phyloP scores from a whole-genome alignment of 768 basidiomycete genomes.

The Chalciporus sphaerocephalus region DNA sequence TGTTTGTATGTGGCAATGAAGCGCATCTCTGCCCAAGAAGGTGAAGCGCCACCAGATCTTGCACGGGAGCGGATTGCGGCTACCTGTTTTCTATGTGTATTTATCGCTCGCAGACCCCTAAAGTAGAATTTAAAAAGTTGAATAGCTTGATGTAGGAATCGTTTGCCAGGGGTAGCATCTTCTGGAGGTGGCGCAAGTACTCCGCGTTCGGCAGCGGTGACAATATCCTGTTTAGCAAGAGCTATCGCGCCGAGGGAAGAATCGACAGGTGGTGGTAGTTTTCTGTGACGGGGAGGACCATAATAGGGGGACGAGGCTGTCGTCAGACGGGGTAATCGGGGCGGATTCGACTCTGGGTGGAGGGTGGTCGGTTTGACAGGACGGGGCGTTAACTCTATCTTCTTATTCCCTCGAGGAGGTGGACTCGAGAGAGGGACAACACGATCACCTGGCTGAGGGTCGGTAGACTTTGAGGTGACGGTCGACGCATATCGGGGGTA shows the following conservation, averaged over 20 bases:
- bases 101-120: constrained; percentile 69
- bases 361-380: constrained; percentile 47
- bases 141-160: constrained; percentile 45
- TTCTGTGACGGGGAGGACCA: constrained; percentile 23
- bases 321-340: constrained; percentile 21
- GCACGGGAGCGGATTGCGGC: constrained; percentile 53
- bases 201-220: constrained; percentile 63
- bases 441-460: constrained; percentile 17
- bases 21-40: constrained; percentile 65
- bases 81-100: constrained; percentile 54
- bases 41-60: constrained; percentile 52
- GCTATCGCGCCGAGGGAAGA: constrained; percentile 38
- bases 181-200: constrained; percentile 63
- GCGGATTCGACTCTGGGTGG: constrained; percentile 15
- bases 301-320: constrained; percentile 24
- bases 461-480: constrained; percentile 24
- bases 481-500: constrained; percentile 26
- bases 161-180: constrained; percentile 52
- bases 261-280: constrained; percentile 17
- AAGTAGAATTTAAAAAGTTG: constrained; percentile 76
- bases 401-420: constrained; percentile 35
- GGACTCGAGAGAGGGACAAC: constrained; percentile 23
- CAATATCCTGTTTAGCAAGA: constrained; percentile 56
- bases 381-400: constrained; percentile 60
- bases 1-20: constrained; percentile 62